Evolutionary conservation across 805 yeast genomes (phyloP).

Genomic region (Spathaspora girioi): DNA sequence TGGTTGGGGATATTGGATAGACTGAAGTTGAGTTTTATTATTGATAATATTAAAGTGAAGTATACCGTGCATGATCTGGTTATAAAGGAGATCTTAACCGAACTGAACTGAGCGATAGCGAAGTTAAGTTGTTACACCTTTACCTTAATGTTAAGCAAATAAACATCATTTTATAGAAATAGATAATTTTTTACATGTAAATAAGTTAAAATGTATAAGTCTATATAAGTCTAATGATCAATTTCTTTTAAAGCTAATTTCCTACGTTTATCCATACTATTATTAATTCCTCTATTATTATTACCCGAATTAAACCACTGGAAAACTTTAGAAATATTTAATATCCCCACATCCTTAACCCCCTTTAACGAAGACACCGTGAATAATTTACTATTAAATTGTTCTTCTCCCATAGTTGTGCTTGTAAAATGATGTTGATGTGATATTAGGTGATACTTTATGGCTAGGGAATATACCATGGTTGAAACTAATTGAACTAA

Average conservation of each 20-base stretch:
- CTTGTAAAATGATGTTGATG: background rate
- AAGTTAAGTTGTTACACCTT: background rate
- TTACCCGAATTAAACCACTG: constrained; percentile 18
- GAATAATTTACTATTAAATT: constrained; percentile 31
- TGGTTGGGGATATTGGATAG: constrained; percentile 36
- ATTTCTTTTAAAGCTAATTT: constrained; percentile 39
- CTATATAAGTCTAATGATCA: constrained; percentile 13
- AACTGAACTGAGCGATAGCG: background rate
- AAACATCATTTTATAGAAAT: background rate
- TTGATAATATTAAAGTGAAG: constrained; percentile 22
- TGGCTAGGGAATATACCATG: constrained; percentile 17
- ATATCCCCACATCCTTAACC: constrained; percentile 30
- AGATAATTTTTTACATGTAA: background rate
- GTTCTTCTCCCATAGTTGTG: background rate
- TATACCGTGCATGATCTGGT: constrained; percentile 14
- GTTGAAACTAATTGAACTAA: constrained; percentile 17
- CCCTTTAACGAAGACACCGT: constrained; percentile 40
- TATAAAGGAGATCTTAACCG: background rate
- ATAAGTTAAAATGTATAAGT: constrained; percentile 8
- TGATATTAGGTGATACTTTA: constrained; percentile 9
- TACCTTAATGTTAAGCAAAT: no score
- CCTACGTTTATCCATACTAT: constrained; percentile 36
- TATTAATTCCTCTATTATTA: constrained; percentile 13
- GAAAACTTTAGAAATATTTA: constrained; percentile 14
- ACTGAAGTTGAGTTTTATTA: constrained; percentile 10